Percentiles rank a stretch among this genome's conserved stretches.
Evolutionary conservation across 1,139 yeast species (phyloP).

Genomic region (Scheffersomyces cryptocercus): DNA sequence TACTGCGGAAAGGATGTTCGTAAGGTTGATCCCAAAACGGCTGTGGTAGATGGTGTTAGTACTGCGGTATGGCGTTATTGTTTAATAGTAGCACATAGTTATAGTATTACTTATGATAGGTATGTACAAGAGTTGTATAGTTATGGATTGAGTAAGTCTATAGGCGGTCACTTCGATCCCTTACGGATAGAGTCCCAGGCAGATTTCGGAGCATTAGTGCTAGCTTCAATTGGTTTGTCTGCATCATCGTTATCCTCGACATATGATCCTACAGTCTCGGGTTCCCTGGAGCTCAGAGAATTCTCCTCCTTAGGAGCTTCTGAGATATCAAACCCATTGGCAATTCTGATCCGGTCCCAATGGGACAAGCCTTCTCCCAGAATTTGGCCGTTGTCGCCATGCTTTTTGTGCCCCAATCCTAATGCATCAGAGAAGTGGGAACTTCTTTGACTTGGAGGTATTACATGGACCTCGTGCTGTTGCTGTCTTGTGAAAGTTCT

Average conservation of each 20-base stretch:
- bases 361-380: conserved; percentile 11
- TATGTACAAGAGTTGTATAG: too few species aligned
- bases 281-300: not conserved
- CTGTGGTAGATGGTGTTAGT: too few species aligned
- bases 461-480: conserved; percentile 29
- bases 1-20: too few species aligned
- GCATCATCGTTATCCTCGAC: not conserved
- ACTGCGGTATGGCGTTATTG: too few species aligned
- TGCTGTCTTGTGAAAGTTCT: conserved; percentile 25
- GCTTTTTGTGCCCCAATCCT: conserved; percentile 11
- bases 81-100: too few species aligned
- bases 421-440: not conserved
- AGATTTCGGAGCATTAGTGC: conserved; percentile 5
- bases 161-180: conserved; percentile 6
- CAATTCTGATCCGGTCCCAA: conserved; percentile 35
- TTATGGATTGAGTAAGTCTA: too few species aligned
- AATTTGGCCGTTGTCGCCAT: conserved; percentile 4
- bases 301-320: not conserved
- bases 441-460: conserved; percentile 16
- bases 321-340: conserved; percentile 26
- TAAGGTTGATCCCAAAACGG: too few species aligned
- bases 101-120: too few species aligned
- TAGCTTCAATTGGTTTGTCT: not conserved
- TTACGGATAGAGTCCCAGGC: conserved; percentile 19
- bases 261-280: not conserved